A percentile compares a stretch with the other conserved stretches of the same genome.
Evolutionary conservation across 139 green algal species (phyloP).

Genomic region (Tetraselmis striata): DNA sequence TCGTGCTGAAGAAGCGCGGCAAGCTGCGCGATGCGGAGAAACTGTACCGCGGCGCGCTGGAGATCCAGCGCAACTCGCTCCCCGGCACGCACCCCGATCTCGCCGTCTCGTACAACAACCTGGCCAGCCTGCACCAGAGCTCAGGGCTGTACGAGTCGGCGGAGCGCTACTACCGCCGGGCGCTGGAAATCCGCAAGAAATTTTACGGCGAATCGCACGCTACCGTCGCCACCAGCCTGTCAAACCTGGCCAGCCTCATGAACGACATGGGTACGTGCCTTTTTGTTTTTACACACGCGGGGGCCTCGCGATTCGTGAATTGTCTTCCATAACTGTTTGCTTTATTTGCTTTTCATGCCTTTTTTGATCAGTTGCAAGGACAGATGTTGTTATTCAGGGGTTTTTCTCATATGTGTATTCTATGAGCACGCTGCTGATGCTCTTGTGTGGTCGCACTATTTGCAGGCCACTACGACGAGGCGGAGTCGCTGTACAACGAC

Average conservation of each 20-base stretch:
- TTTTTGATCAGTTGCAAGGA: too few relatives aligned
- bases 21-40: background rate
- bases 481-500: background rate
- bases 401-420: too few relatives aligned
- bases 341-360: too few relatives aligned
- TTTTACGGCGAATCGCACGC: background rate
- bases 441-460: too few relatives aligned
- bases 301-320: too few relatives aligned
- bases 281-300: too few relatives aligned
- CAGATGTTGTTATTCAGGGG: too few relatives aligned
- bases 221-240: background rate
- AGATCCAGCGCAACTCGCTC: background rate
- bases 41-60: background rate
- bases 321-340: too few relatives aligned
- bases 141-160: background rate
- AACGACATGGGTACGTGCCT: background rate
- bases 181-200: background rate
- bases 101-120: slow-evolving; percentile 3
- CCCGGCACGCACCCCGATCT: background rate
- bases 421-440: too few relatives aligned
- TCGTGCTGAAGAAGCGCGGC: background rate
- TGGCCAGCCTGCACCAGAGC: background rate
- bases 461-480: background rate
- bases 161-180: background rate
- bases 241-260: background rate